Evolutionary conservation across 495 filamentous ascomycete genomes (phyloP), one percentile per base, ranked within the genome.

Genomic region (Penicillium pancosmium): DNA sequence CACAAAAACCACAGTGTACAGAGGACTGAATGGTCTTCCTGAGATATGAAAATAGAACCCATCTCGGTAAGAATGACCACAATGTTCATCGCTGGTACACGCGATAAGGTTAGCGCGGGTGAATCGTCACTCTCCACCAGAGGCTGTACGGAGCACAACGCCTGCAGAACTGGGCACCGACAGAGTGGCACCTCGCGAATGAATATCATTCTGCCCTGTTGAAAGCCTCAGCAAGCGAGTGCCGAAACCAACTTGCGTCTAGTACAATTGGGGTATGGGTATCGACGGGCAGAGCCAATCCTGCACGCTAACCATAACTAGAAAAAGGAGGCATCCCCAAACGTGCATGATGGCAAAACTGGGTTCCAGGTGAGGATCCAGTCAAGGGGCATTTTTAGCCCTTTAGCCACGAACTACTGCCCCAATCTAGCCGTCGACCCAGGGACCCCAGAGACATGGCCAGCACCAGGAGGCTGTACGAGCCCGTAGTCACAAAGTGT

Each of bases 251-350:
- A 13, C 46, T 16, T 51, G 49, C 31, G 15, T 33, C 25, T 36
- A 18, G 27, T 51, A 33, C 49, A 33, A 5, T 36, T 27, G 16
- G 7, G 18, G 33, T 21, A 16, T 6, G 16, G n/a, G 31, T 2
- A 35, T 48, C n/a, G 31, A 51, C 11, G 27, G n/a, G 49, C 49
- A 36, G 18, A 34, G 49, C 25, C 49, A 51, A 36, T 13, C 31
- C 25, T 51, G 25, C 49, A 51, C 27, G 23, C 49, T 51, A 51
- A 36, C 49, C 49, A 15, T 9, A 51, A 51, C 19, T n/a, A 51
- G 49, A 35, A 51, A 51, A 51, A 34, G 49, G 8, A 35, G 47
- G 3, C 21, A 13, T 51, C 49, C 31, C 49, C 49, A 51, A 34
- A 51, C 49, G 27, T 51, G 21, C 27, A 50, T 44, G 41, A 51